phyloP scores from a whole-genome alignment of 306 rosid species.

The Cucurbita ficifolia region DNA sequence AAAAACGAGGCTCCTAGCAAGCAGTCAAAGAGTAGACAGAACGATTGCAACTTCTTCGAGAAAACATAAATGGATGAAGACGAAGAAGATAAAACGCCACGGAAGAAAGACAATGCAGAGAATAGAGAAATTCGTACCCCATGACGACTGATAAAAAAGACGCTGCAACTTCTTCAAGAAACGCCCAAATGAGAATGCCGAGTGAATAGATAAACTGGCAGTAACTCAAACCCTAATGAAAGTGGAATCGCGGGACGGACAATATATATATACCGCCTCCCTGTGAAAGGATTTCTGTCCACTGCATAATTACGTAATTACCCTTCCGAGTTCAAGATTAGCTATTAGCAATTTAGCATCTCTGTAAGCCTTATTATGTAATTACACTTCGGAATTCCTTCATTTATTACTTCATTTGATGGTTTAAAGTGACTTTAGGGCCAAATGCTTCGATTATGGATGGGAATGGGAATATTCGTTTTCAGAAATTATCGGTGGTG shows the following conservation, averaged over 20 bases:
- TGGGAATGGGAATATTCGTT: no score
- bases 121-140: constrained; percentile 7
- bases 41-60: background rate
- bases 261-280: background rate
- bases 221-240: background rate
- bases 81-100: background rate
- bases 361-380: no score
- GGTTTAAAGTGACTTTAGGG: no score
- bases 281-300: background rate
- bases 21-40: background rate
- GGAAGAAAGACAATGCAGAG: background rate
- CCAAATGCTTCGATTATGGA: no score
- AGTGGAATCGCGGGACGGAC: background rate
- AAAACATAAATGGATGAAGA: background rate
- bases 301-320: background rate
- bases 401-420: no score
- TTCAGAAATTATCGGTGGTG: no score
- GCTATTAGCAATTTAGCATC: no score
- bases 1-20: no score
- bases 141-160: background rate
- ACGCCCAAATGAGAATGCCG: background rate
- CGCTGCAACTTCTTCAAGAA: background rate
- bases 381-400: no score
- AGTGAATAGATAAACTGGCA: background rate
- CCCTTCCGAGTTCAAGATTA: background rate